Evolutionary conservation across 2,329 filamentous ascomycete species (phyloP).

Genomic region (Verticillium nonalfalfae): DNA sequence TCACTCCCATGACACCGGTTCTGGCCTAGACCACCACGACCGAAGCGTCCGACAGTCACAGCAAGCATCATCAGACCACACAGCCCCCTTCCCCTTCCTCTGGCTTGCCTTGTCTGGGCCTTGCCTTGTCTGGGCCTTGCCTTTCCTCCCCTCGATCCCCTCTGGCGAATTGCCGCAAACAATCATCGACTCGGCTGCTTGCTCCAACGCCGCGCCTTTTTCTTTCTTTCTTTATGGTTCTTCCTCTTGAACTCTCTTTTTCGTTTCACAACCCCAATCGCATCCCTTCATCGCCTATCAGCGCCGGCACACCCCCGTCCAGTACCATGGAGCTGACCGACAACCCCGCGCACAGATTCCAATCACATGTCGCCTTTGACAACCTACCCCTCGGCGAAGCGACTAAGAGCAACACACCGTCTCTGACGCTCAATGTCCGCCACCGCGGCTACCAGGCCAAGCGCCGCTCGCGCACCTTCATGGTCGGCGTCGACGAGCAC

Average conservation of each 20-base stretch:
- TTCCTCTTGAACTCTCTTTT: background rate
- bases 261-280: background rate
- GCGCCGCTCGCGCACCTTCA: slow-evolving; percentile 77
- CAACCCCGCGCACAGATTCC: slow-evolving; percentile 37
- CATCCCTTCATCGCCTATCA: background rate
- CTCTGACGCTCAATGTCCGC: slow-evolving; percentile 77
- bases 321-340: slow-evolving; percentile 36
- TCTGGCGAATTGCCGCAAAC: background rate
- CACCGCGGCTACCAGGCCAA: slow-evolving; percentile 81
- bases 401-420: slow-evolving; percentile 54
- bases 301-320: background rate
- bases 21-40: background rate
- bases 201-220: background rate
- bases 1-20: background rate
- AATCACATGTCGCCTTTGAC: slow-evolving; percentile 54
- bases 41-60: background rate
- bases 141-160: background rate
- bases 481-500: slow-evolving; percentile 87
- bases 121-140: too few relatives aligned
- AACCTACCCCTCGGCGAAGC: slow-evolving; percentile 52
- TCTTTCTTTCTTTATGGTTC: background rate
- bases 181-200: background rate
- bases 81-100: background rate
- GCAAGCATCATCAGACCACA: slow-evolving; percentile 2
- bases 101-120: too few relatives aligned